phyloP scores from a whole-genome alignment of 306 rosid genomes.

The Rosa chinensis region DNA sequence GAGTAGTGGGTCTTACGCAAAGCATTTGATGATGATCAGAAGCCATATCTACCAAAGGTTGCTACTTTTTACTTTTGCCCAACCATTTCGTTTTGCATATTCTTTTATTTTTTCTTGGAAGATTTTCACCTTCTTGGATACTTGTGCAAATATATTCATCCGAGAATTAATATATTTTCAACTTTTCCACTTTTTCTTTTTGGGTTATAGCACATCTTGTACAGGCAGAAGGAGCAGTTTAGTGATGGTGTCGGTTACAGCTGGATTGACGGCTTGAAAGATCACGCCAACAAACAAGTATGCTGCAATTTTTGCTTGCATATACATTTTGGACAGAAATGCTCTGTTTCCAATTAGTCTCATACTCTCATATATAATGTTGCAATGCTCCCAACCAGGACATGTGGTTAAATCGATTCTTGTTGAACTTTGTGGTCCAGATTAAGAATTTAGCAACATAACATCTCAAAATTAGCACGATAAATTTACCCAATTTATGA shows the following conservation, averaged over 20 bases:
- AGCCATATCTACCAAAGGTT: constrained; percentile 94
- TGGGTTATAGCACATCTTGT: constrained; percentile 67
- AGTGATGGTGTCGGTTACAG: constrained; percentile 83
- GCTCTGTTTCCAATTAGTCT: not conserved
- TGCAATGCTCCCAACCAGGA: not conserved
- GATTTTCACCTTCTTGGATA: not conserved
- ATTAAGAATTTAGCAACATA: not conserved
- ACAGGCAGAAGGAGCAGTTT: constrained; percentile 91
- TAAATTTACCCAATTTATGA: not conserved
- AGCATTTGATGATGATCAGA: constrained; percentile 73
- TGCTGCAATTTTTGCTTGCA: constrained; percentile 16
- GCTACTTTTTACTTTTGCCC: constrained; percentile 9
- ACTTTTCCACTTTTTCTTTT: not conserved
- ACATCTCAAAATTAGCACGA: not conserved
- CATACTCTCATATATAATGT: not conserved
- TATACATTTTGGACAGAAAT: not conserved
- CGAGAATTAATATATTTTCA: not conserved
- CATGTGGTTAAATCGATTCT: not conserved
- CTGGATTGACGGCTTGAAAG: constrained; percentile 96
- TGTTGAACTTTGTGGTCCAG: not conserved
- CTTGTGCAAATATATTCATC: not conserved
- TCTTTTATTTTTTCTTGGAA: too few species aligned
- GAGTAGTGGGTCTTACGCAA: constrained; percentile 97
- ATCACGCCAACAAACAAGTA: constrained; percentile 80
- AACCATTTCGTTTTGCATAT: too few species aligned